These are phyloP conservation scores for Fusarium cicatricum DNA, from an alignment of 2,329 filamentous ascomycete genomes.

Conservation along the genomic window DNA sequence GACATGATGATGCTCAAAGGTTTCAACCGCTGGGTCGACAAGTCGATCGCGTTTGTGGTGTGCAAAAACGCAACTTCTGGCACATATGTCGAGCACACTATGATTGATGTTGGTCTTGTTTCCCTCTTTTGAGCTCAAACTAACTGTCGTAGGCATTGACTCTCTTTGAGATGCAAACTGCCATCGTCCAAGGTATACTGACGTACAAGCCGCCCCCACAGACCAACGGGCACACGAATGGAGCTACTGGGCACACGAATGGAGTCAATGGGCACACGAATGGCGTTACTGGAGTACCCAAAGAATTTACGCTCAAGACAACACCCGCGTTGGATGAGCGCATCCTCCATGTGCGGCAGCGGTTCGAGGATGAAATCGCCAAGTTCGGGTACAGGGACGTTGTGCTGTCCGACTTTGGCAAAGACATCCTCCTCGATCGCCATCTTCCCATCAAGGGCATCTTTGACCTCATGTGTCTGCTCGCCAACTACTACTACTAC, in stretches of 20 bases:
- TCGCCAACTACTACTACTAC: conserved; percentile 23
- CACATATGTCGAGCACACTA: conserved; percentile 23
- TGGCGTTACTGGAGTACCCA: background rate
- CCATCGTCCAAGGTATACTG: conserved; percentile 11
- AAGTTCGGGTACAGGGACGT: conserved; percentile 23
- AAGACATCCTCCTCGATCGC: conserved; percentile 12
- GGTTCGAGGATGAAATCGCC: conserved; percentile 10
- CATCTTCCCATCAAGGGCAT: conserved; percentile 25
- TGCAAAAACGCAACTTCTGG: conserved; percentile 24
- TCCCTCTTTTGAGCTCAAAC: background rate
- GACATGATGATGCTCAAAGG: conserved; percentile 22
- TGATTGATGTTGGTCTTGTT: conserved; percentile 19
- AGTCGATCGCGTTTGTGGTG: conserved; percentile 18
- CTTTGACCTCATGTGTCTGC: conserved; percentile 18
- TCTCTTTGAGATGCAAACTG: conserved; percentile 19
- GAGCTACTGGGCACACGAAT: conserved; percentile 1
- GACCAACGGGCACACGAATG: conserved; percentile 13
- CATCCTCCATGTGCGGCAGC: conserved; percentile 10
- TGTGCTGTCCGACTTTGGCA: conserved; percentile 16
- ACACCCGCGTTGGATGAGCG: conserved; percentile 14
- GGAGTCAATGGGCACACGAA: conserved; percentile 11
- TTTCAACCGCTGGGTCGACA: conserved; percentile 28
- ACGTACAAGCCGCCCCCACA: conserved; percentile 7
- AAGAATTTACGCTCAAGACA: conserved; percentile 17
- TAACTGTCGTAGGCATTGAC: conserved; percentile 17